Evolutionary conservation across 192 early-diverging fungal species (phyloP), one percentile per base, ranked within the genome.

Genomic region (Cetraspora pellucida): DNA sequence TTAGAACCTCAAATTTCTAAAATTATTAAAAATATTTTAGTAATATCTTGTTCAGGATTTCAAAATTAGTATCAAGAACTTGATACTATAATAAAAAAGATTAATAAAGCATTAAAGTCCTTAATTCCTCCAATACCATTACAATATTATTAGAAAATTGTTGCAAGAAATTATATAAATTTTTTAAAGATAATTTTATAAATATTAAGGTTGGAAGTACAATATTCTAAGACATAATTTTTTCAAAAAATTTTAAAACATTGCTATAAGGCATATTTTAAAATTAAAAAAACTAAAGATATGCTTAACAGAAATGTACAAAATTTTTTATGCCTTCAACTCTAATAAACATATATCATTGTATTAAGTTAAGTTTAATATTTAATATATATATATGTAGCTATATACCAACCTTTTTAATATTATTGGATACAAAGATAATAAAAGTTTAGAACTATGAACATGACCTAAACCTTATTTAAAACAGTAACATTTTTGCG

Each of bases 51-150:
- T 25, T 59, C 21, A 23, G 57, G 21, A 25, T 3, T 23, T 25
- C 8, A 59, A n/a, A 25, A 59, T 25, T 21, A 59, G 21, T n/a
- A 59, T 59, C 57, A 59, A 25, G 57, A n/a, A 23, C 57, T 59
- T 25, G 57, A 59, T 59, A 9, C n/a, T 25, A 59, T 59, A n/a
- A 23, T 59, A 59, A 9, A 59, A 25, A n/a, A 59, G 9, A 25
- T 59, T n/a, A 59, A 59, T 25, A 59, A 59, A n/a, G n/a, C 57
- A n/a, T 59, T 59, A 25, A 59, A 59, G 9, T 25, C 57, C 8
- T 23, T 59, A 23, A 23, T 59, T 23, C 23, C 57, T 59, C 57
- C 21, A n/a, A n/a, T 59, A n/a, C 23, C n/a, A 23, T 25, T 2
- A 23, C 23, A 59, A 25, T 9, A 59, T 14, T 9, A 59, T 23